These are phyloP conservation scores for Hanseniaspora nectarophila DNA, from an alignment of 805 yeast species.

Conservation along the genomic window DNA sequence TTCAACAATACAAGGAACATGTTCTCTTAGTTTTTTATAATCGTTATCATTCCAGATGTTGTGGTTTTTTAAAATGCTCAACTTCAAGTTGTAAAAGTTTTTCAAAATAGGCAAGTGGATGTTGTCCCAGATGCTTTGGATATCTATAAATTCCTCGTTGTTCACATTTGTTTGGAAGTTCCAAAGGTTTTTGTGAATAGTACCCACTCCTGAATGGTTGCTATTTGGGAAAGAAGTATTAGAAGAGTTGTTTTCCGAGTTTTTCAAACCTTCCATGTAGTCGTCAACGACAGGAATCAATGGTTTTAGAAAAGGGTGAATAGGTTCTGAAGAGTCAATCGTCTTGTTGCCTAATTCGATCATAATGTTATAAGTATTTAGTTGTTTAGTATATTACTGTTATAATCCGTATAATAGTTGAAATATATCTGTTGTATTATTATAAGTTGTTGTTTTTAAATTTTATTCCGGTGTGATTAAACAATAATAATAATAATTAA, in stretches of 20 bases:
- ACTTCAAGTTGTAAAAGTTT: constrained; percentile 18
- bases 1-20: constrained; percentile 33
- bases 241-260: not conserved
- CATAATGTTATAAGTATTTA: constrained; percentile 19
- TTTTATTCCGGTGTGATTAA: no score
- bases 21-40: constrained; percentile 23
- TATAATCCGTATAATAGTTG: not conserved
- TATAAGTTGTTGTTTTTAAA: not conserved
- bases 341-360: constrained; percentile 24
- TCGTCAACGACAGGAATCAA: constrained; percentile 4
- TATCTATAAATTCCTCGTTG: constrained; percentile 34
- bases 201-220: constrained; percentile 8
- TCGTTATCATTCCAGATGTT: constrained; percentile 17
- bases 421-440: not conserved
- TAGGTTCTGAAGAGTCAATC: constrained; percentile 23
- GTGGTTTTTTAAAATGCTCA: constrained; percentile 22
- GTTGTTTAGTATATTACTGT: not conserved
- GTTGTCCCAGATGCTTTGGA: constrained; percentile 39
- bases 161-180: not conserved
- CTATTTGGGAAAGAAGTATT: not conserved
- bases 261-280: constrained; percentile 4
- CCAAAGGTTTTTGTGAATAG: constrained; percentile 11
- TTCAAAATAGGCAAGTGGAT: constrained; percentile 53
- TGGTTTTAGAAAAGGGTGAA: constrained; percentile 23
- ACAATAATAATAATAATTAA: no score